Evolutionary conservation across 192 early-diverging fungal genomes (phyloP), one percentile per base, ranked within the genome.

Genomic region (Geranomyces variabilis): DNA sequence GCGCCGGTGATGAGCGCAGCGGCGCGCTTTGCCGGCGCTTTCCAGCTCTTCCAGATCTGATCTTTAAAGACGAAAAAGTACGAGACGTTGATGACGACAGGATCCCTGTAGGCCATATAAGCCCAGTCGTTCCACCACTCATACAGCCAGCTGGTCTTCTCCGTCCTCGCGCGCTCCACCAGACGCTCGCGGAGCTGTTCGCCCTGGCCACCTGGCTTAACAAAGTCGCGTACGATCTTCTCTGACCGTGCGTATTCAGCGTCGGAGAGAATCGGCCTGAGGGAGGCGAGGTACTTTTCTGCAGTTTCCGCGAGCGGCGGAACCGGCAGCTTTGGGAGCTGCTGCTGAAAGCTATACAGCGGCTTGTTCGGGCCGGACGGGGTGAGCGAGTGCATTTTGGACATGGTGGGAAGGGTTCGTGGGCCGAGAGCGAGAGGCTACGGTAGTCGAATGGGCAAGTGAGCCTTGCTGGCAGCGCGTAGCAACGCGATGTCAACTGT

Each of bases 91-190:
- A 96, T 85, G 45, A 94, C 93, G n/a, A 96, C 92, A 15, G 96
- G 93, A 72, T 99, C 97, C 66, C 96, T 90, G 85, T 97, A 98
- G 33, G 87, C 92, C 78, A 82, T 82, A 80, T 99, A 99, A 4
- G 94, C 93, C 57, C 91, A 85, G 62, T 95, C 94, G 74, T 93
- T 92, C 97, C 97, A 99, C 97, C 97, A 99, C 74, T 95, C 94
- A 75, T 91, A 93, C 57, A 96, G 69, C 85, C 95, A 99, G 84
- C 92, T 93, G 43, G 86, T 86, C 56, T 89, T 85, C 60, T 86
- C 87, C 29, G 91, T 87, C 75, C 88, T 83, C 24, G 86, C 90
- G 56, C 90, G 86, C 64, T 89, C 90, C 58, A 90, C 55, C 57
- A 99, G 82, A 62, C 96, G 88, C 74, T 88, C 77, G 82, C 97